phyloP scores from a whole-genome alignment of 805 yeast genomes.

The Candida chauliodis region DNA sequence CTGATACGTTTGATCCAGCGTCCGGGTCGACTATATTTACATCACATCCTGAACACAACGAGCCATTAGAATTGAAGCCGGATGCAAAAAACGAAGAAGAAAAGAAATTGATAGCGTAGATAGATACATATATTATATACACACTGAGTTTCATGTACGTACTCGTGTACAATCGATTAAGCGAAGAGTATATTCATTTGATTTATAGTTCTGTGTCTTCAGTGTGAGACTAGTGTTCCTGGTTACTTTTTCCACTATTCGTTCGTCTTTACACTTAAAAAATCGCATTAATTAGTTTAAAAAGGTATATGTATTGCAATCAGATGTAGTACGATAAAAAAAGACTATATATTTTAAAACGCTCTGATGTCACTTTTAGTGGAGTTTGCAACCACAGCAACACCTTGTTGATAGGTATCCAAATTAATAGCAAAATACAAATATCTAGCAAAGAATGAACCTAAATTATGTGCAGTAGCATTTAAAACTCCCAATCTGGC shows the following conservation, averaged over 20 bases:
- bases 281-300: too few relatives aligned
- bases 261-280: too few relatives aligned
- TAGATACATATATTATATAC: too few relatives aligned
- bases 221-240: too few relatives aligned
- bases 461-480: background rate
- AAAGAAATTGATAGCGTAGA: background rate
- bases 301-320: too few relatives aligned
- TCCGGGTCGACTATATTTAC: conserved; percentile 4
- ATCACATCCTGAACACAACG: background rate
- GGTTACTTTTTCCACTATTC: too few relatives aligned
- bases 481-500: background rate
- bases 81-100: background rate
- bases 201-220: too few relatives aligned
- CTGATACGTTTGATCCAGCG: conserved; percentile 15
- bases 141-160: too few relatives aligned
- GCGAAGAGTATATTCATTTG: too few relatives aligned
- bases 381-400: background rate
- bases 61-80: background rate
- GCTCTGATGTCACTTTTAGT: conserved; percentile 2
- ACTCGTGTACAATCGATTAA: too few relatives aligned
- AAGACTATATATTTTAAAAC: background rate
- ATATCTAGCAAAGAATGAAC: background rate
- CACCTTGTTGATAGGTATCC: conserved; percentile 1
- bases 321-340: too few relatives aligned
- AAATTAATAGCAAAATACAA: background rate